Evolutionary conservation across 1,139 yeast species (phyloP).

Genomic region (Casaregolazyma suthepensis): DNA sequence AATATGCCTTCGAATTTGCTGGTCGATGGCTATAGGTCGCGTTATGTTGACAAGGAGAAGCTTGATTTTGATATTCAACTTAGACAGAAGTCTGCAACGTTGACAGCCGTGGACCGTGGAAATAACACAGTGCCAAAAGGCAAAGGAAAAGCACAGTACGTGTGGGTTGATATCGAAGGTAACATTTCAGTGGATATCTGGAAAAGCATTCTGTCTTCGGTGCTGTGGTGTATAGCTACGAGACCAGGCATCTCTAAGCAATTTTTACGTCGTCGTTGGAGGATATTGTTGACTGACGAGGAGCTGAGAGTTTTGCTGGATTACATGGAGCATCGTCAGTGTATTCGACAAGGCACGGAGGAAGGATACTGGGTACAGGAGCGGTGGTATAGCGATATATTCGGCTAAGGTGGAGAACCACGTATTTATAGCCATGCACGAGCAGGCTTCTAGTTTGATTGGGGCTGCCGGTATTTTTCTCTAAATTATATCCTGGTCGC

Average conservation of each 20-base stretch:
- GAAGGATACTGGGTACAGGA: slow-evolving; percentile 47
- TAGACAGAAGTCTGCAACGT: background rate
- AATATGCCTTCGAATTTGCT: slow-evolving; percentile 44
- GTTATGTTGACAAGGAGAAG: slow-evolving; percentile 54
- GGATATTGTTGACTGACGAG: slow-evolving; percentile 39
- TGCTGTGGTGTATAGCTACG: slow-evolving; percentile 43
- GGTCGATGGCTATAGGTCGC: slow-evolving; percentile 53
- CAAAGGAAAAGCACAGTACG: slow-evolving; percentile 56
- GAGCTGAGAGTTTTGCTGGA: slow-evolving; percentile 49
- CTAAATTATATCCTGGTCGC: background rate
- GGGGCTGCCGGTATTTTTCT: background rate
- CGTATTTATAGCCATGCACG: no score
- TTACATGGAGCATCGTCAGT: slow-evolving; percentile 50
- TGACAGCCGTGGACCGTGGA: slow-evolving; percentile 15
- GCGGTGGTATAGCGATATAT: slow-evolving; percentile 44
- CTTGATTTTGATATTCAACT: slow-evolving; percentile 54
- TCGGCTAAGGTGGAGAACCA: slow-evolving; percentile 1
- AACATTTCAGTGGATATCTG: slow-evolving; percentile 54
- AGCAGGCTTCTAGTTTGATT: no score
- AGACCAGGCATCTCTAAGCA: slow-evolving; percentile 53
- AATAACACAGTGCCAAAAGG: slow-evolving; percentile 40
- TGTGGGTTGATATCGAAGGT: slow-evolving; percentile 71
- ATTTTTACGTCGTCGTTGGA: slow-evolving; percentile 36
- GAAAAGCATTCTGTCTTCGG: slow-evolving; percentile 47
- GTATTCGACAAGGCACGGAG: slow-evolving; percentile 36